Conservation (phyloP, 345 rosid genomes). For the Corchorus capsularis region DNA sequence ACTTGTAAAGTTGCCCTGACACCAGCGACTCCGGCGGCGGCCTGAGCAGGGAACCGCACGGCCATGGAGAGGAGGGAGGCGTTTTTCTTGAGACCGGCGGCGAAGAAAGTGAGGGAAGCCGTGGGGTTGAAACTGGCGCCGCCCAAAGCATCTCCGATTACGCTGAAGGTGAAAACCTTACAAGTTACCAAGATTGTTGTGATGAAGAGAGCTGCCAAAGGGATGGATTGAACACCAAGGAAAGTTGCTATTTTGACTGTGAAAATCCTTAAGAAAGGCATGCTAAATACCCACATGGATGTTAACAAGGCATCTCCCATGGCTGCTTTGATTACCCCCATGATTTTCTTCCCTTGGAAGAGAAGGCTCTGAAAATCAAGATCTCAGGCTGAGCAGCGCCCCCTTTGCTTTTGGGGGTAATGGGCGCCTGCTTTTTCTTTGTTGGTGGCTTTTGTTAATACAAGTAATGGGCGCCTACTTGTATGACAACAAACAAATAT, state of each 20-base stretch:
- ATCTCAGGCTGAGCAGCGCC: too few species aligned
- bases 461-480: neutral
- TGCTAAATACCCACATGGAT: constrained; percentile 44
- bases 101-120: constrained; percentile 42
- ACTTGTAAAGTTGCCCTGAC: constrained; percentile 31
- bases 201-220: constrained; percentile 32
- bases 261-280: constrained; percentile 34
- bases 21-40: constrained; percentile 31
- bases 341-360: too few species aligned
- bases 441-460: neutral
- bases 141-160: constrained; percentile 38
- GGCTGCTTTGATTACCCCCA: constrained; percentile 43
- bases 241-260: constrained; percentile 28
- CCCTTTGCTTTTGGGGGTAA: neutral
- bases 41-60: constrained; percentile 41
- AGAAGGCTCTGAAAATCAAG: neutral
- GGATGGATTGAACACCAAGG: constrained; percentile 28
- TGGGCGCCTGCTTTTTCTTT: neutral
- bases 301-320: constrained; percentile 47
- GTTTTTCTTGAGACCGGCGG: constrained; percentile 42
- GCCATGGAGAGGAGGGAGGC: constrained; percentile 39
- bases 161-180: constrained; percentile 32
- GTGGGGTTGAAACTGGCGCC: constrained; percentile 66
- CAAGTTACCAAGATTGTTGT: constrained; percentile 29
- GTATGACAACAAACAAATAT: neutral